Percentiles rank a stretch among this genome's conserved stretches.
Evolutionary conservation across 2,329 filamentous ascomycete species (phyloP).

Genomic region (Pyrenophora tritici-repentis): DNA sequence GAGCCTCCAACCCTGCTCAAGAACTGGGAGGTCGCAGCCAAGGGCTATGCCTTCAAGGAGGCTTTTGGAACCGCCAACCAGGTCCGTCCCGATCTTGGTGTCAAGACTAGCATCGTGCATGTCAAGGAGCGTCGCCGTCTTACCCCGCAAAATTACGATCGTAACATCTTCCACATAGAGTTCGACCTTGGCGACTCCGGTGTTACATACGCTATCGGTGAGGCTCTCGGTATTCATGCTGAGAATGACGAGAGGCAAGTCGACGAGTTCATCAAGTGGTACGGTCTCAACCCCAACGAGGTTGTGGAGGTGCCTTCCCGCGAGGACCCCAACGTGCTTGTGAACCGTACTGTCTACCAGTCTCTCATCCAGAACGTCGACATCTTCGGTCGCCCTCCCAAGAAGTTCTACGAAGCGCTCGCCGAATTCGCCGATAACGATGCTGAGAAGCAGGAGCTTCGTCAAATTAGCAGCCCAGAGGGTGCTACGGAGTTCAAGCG

Average conservation of each 20-base stretch:
- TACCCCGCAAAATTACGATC: constrained; percentile 86
- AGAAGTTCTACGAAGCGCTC: constrained; percentile 95
- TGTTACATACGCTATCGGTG: constrained; percentile 94
- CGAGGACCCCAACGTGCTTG: constrained; percentile 73
- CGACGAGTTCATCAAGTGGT: constrained; percentile 84
- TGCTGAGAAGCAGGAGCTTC: constrained; percentile 78
- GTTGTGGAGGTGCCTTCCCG: constrained; percentile 90
- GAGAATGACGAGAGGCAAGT: constrained; percentile 86
- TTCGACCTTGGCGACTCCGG: constrained; percentile 93
- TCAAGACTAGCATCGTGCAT: constrained; percentile 84
- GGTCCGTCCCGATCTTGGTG: constrained; percentile 82
- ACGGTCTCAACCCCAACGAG: constrained; percentile 80
- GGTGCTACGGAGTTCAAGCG: constrained; percentile 91
- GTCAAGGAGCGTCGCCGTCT: constrained; percentile 96
- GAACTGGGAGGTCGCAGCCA: constrained; percentile 83
- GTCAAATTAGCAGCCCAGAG: constrained; percentile 71
- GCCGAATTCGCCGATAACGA: constrained; percentile 84
- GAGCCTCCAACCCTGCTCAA: constrained; percentile 70
- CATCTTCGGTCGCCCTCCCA: constrained; percentile 94
- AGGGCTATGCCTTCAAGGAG: constrained; percentile 91
- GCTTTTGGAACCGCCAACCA: constrained; percentile 75
- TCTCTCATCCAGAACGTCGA: constrained; percentile 90
- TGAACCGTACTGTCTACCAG: constrained; percentile 92
- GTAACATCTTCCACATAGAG: constrained; percentile 99
- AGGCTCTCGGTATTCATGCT: constrained; percentile 93